These are phyloP conservation scores for Sporopachydermia cereana DNA, from an alignment of 1,139 yeast genomes.

Conservation along the genomic window DNA sequence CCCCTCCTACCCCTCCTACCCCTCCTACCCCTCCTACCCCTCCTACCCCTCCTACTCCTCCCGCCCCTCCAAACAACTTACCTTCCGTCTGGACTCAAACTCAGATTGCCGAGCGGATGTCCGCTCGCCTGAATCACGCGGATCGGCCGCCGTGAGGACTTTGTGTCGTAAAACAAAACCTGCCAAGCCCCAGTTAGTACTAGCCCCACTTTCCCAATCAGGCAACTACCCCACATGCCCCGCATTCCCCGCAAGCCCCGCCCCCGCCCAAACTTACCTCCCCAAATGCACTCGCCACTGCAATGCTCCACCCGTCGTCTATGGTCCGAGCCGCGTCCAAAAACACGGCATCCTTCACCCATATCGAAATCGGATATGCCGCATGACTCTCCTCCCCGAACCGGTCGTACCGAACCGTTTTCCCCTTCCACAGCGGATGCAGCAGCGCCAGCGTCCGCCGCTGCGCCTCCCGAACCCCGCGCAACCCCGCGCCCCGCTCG, in stretches of 20 bases:
- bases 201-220: background rate
- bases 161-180: conserved; percentile 24
- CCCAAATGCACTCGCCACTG: conserved; percentile 22
- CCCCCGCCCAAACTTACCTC: conserved; percentile 11
- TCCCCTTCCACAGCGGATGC: conserved; percentile 1
- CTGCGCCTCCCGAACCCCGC: background rate
- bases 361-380: conserved; percentile 18
- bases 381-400: no score
- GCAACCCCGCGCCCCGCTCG: no score
- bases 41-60: background rate
- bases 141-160: conserved; percentile 18
- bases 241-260: conserved; percentile 14
- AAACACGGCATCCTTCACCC: conserved; percentile 24
- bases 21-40: conserved; percentile 1
- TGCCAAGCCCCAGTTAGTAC: background rate
- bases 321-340: conserved; percentile 18
- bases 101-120: conserved; percentile 20
- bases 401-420: background rate
- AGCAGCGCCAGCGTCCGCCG: background rate
- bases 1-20: no score
- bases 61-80: background rate
- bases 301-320: conserved; percentile 20
- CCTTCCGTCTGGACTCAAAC: conserved; percentile 11
- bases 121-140: conserved; percentile 18
- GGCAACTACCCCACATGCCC: conserved; percentile 7